Evolutionary conservation across 2,329 filamentous ascomycete genomes (phyloP), one percentile per base, ranked within the genome.

Genomic region (Phaeosphaeria sp.): DNA sequence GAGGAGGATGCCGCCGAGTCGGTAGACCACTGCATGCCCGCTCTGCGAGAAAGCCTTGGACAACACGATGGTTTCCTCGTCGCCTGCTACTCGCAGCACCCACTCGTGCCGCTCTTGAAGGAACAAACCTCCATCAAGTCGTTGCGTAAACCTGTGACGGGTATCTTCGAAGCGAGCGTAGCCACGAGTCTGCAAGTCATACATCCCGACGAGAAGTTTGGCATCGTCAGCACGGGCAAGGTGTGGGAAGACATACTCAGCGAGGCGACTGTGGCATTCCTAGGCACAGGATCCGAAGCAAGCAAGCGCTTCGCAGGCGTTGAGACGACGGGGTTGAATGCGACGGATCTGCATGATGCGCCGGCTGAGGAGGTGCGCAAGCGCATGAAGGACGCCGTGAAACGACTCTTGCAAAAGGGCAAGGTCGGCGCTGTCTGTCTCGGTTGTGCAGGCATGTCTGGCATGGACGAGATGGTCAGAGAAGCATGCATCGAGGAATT

Each of bases 401-500:
- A 83, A 73, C 80, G 83, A 50, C 78, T 97, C 23, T 77, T 96
- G 25, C 74, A 72, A 7, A 81, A 81, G 13, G 78, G 83, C 0
- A 79, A 82, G 3, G 85, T 93, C 0, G 81, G 82, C 4, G 90
- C 88, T 22, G 86, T 97, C 7, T 90, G 92, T 69, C 84, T 97
- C 81, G 93, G 93, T 0, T 97, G 93, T 74, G 93, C 91, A 2
- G 93, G 93, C 0, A 97, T 97, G 93, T 89, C 89, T 0, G 93
- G 93, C 0, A 84, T 97, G 78, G 90, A 95, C 67, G 82, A 87
- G 42, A 89, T 89, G 57, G 92, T 97, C 41, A 84, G 89, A 33
- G 83, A 85, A 44, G 89, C 89, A 0, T 90, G 90, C 36, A 69
- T 85, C 0, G 87, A 90, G 56, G 82, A 85, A 50, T 82, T 89